A percentile compares a stretch with the other conserved stretches of the same genome.
These are phyloP conservation scores for Talaromyces borbonicus DNA, from an alignment of 495 filamentous ascomycete species.

Conservation along the genomic window DNA sequence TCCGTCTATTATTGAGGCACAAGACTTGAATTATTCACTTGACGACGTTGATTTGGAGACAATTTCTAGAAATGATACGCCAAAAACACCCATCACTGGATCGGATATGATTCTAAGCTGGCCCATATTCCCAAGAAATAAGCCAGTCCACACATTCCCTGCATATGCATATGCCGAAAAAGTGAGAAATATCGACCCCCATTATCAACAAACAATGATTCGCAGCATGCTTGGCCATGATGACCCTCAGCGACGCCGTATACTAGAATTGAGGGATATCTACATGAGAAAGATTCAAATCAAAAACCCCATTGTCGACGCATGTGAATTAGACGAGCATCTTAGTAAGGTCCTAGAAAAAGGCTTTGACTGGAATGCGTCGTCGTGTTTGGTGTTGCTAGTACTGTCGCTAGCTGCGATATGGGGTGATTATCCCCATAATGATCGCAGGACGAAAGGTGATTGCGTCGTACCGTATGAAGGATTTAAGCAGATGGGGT, in stretches of 20 bases:
- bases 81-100: constrained; percentile 21
- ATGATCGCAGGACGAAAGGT: constrained; percentile 15
- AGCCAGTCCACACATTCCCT: constrained; percentile 19
- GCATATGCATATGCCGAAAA: constrained; percentile 20
- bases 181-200: constrained; percentile 2
- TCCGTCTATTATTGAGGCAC: not conserved
- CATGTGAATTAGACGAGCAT: constrained; percentile 16
- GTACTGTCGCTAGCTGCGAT: constrained; percentile 29
- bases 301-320: constrained; percentile 22
- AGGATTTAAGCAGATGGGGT: constrained; percentile 12
- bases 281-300: constrained; percentile 22
- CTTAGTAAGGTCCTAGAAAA: constrained; percentile 19
- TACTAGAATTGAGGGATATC: constrained; percentile 19
- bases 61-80: constrained; percentile 22
- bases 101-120: constrained; percentile 24
- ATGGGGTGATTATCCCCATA: constrained; percentile 25
- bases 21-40: constrained; percentile 9
- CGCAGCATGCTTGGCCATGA: constrained; percentile 7
- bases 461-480: constrained; percentile 12
- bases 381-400: constrained; percentile 24
- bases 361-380: constrained; percentile 23
- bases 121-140: constrained; percentile 21
- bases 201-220: constrained; percentile 15
- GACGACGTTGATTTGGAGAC: constrained; percentile 18
- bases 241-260: constrained; percentile 12